These are phyloP conservation scores for Tulasnella sp. DNA, from an alignment of 768 basidiomycete species.

Conservation along the genomic window DNA sequence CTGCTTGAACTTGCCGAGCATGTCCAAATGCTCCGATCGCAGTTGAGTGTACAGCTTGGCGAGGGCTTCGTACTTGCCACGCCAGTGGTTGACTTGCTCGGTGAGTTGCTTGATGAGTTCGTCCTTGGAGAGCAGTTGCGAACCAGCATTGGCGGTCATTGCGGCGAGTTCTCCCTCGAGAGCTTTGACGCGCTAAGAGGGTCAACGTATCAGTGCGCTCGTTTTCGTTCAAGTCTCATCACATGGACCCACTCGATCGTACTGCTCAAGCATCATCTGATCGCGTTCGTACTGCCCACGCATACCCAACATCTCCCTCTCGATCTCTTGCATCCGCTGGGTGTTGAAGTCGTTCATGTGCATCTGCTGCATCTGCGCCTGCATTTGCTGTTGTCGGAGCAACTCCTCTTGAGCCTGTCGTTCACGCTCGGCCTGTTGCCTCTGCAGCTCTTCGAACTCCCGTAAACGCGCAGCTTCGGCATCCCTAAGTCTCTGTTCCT, in stretches of 20 bases:
- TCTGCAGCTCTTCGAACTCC: conserved; percentile 88
- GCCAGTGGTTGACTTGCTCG: conserved; percentile 94
- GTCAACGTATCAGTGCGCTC: conserved; percentile 23
- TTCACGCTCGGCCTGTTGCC: conserved; percentile 82
- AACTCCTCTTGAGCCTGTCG: conserved; percentile 85
- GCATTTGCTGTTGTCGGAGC: conserved; percentile 46
- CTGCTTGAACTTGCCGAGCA: conserved; percentile 95
- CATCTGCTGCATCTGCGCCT: conserved; percentile 76
- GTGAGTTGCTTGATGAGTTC: conserved; percentile 93
- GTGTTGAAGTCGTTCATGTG: conserved; percentile 63
- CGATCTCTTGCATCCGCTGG: conserved; percentile 74
- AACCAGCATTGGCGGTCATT: conserved; percentile 68
- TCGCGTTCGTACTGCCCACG: conserved; percentile 97
- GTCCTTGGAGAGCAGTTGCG: conserved; percentile 88
- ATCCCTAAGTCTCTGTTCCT: conserved; percentile 76
- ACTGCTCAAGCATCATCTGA: conserved; percentile 95
- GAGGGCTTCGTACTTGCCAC: conserved; percentile 96
- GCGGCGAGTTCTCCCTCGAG: conserved; percentile 83
- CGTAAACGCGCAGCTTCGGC: conserved; percentile 71
- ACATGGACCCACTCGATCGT: conserved; percentile 72
- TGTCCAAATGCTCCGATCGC: conserved; percentile 93
- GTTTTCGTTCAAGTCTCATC: background rate
- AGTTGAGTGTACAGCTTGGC: conserved; percentile 99
- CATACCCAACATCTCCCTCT: conserved; percentile 87
- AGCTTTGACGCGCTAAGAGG: conserved; percentile 84